Conservation (phyloP, 2,329 filamentous ascomycete genomes). For the Aureobasidium vineae region DNA sequence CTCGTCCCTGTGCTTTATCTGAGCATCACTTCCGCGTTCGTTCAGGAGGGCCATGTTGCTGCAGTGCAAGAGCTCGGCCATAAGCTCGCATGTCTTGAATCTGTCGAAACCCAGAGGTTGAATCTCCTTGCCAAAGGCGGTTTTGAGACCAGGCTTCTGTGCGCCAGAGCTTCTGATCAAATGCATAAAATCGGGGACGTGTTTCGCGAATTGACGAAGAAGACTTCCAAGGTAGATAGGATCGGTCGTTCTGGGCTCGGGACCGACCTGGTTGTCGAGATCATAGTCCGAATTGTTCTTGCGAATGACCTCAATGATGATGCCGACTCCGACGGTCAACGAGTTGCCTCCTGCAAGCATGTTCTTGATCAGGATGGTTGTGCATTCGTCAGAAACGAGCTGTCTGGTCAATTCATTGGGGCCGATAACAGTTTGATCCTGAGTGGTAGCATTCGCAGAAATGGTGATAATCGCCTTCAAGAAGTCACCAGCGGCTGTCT, state of each 20-base stretch:
- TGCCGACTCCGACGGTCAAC: slow-evolving; percentile 91
- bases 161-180: slow-evolving; percentile 77
- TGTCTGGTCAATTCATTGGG: slow-evolving; percentile 96
- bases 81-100: slow-evolving; percentile 98
- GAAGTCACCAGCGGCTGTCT: slow-evolving; percentile 96
- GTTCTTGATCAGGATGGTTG: slow-evolving; percentile 78
- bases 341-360: slow-evolving; percentile 95
- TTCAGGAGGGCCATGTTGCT: slow-evolving; percentile 98
- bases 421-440: slow-evolving; percentile 98
- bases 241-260: slow-evolving; percentile 78
- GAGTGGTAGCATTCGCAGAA: slow-evolving; percentile 95
- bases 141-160: slow-evolving; percentile 71
- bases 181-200: slow-evolving; percentile 91
- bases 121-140: slow-evolving; percentile 86
- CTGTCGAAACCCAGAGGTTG: slow-evolving; percentile 95
- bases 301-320: slow-evolving; percentile 96
- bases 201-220: slow-evolving; percentile 81
- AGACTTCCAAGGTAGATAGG: slow-evolving; percentile 94
- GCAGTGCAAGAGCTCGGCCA: slow-evolving; percentile 96
- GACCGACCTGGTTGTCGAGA: slow-evolving; percentile 79
- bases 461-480: slow-evolving; percentile 99
- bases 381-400: slow-evolving; percentile 80
- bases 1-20: slow-evolving; percentile 74
- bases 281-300: slow-evolving; percentile 99
- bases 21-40: slow-evolving; percentile 82